Percentiles rank a stretch among this genome's conserved stretches.
These are phyloP conservation scores for Starmera pachycereana DNA, from an alignment of 805 yeast species.

Conservation along the genomic window DNA sequence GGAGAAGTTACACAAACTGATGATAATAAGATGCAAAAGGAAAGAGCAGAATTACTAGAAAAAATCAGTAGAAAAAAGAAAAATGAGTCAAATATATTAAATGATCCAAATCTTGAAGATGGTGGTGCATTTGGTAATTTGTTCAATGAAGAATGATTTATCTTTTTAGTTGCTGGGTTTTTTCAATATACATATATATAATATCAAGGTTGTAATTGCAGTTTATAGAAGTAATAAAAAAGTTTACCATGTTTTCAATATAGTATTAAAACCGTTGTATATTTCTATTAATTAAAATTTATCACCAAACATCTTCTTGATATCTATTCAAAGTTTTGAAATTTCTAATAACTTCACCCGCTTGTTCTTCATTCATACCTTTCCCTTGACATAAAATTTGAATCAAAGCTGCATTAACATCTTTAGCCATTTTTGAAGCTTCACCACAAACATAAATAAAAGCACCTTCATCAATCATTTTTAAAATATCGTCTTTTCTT, in stretches of 20 bases:
- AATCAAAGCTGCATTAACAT: conserved; percentile 64
- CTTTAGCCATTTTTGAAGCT: conserved; percentile 92
- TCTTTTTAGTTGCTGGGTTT: background rate
- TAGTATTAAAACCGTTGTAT: background rate
- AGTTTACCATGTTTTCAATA: background rate
- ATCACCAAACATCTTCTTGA: conserved; percentile 96
- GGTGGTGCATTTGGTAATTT: conserved; percentile 47
- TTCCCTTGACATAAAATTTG: conserved; percentile 55
- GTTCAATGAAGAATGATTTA: conserved; percentile 30
- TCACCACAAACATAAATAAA: conserved; percentile 95
- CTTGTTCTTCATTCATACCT: conserved; percentile 53
- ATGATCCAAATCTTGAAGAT: conserved; percentile 56
- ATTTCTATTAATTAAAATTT: too few relatives aligned
- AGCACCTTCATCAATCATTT: conserved; percentile 61
- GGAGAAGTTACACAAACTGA: conserved; percentile 28
- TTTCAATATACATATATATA: too few relatives aligned
- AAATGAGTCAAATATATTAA: conserved; percentile 42
- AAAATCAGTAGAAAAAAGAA: conserved; percentile 40
- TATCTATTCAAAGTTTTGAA: conserved; percentile 78
- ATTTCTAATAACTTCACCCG: conserved; percentile 66
- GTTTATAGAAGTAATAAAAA: background rate
- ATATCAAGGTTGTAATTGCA: background rate
- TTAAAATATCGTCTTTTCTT: conserved; percentile 29
- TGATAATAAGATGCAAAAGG: conserved; percentile 32
- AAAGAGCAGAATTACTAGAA: conserved; percentile 45